These are phyloP conservation scores for Lycium barbarum DNA, from an alignment of 257 asterid genomes.

Conservation along the genomic window DNA sequence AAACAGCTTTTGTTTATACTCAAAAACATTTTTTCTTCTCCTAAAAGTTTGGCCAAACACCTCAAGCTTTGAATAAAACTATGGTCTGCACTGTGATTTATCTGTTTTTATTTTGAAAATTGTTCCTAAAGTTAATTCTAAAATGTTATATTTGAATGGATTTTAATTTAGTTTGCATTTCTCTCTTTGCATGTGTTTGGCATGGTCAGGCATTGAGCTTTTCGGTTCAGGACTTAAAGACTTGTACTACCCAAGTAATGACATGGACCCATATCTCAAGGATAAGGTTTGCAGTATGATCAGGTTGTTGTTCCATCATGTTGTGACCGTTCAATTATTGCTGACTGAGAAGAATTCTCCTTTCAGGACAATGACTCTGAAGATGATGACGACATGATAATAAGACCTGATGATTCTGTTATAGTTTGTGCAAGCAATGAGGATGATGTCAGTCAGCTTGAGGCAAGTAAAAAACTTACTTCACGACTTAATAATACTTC, in stretches of 20 bases:
- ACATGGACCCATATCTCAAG: conserved; percentile 85
- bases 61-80: no score
- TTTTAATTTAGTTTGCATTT: background rate
- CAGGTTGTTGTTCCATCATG: background rate
- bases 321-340: background rate
- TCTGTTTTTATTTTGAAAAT: conserved; percentile 7
- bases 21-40: no score
- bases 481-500: conserved; percentile 26
- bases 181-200: conserved; percentile 9
- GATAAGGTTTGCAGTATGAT: conserved; percentile 52
- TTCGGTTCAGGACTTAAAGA: conserved; percentile 69
- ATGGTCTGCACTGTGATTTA: no score
- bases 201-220: conserved; percentile 62
- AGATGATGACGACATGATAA: conserved; percentile 71
- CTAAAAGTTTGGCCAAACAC: no score
- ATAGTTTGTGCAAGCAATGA: conserved; percentile 87
- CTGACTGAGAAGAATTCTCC: background rate
- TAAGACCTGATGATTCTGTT: conserved; percentile 82
- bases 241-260: conserved; percentile 69
- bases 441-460: conserved; percentile 91
- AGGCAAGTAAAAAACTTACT: conserved; percentile 59
- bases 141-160: background rate
- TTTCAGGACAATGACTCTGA: conserved; percentile 73
- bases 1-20: no score
- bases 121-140: background rate